Evolutionary conservation across 2,329 filamentous ascomycete genomes (phyloP).

Genomic region (Cercospora citrullina): DNA sequence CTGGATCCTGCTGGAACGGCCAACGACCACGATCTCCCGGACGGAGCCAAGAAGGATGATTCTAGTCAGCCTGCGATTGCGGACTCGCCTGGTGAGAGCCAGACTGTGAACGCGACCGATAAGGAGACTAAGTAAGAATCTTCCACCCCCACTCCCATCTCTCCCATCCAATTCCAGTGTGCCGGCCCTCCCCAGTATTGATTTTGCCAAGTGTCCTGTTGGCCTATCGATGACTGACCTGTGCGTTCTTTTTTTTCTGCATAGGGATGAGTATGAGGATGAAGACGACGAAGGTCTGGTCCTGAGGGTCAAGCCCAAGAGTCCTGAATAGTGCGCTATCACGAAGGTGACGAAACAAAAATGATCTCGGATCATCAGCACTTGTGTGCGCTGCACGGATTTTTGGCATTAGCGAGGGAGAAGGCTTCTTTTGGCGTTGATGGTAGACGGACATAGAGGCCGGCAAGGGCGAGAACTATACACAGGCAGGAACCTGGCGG

Average conservation of each 20-base stretch:
- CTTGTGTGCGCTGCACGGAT: background rate
- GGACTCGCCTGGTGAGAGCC: slow-evolving; percentile 23
- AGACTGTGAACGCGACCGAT: slow-evolving; percentile 20
- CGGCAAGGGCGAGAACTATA: background rate
- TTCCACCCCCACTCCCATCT: background rate
- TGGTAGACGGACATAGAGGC: background rate
- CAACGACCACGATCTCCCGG: slow-evolving; percentile 8
- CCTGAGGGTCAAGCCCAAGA: slow-evolving; percentile 22
- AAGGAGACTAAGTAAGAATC: slow-evolving; percentile 28
- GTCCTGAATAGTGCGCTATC: background rate
- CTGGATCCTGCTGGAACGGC: slow-evolving; percentile 20
- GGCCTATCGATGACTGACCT: slow-evolving; percentile 25
- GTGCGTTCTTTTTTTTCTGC: slow-evolving; percentile 15
- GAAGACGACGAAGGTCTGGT: slow-evolving; percentile 29
- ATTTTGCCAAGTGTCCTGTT: background rate
- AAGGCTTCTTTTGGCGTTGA: background rate
- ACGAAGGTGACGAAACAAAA: background rate
- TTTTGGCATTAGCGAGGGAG: background rate
- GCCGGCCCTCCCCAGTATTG: background rate
- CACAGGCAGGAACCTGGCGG: background rate
- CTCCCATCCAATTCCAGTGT: background rate
- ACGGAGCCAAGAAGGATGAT: slow-evolving; percentile 15
- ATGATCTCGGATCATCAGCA: background rate
- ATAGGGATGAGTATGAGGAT: slow-evolving; percentile 26
- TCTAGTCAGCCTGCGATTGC: slow-evolving; percentile 22